Base-by-base conservation (phyloP, 805 yeast species). In the Candida anglica region DNA sequence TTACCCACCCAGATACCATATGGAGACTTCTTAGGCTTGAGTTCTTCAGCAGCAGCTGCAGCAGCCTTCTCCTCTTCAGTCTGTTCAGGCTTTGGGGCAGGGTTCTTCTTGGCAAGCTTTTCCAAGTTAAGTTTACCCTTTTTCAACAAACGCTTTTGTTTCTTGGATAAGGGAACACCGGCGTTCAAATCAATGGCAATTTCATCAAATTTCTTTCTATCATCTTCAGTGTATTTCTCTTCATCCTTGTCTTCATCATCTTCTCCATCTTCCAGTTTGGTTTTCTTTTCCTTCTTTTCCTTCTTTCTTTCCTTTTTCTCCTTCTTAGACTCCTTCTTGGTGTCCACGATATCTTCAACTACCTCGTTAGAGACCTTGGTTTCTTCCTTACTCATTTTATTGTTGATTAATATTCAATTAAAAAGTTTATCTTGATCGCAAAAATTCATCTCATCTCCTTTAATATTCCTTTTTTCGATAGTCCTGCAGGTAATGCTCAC, bases 1-100 rank as follows among this genome's bases (percentile, higher is more conserved):
- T 93, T 93, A 27, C 98, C 98, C 30, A 93, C 75, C 98, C 98
- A 93, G 22, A 88, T 93, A 28, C 94, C 94, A 48, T 63, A 75
- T 35, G 71, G 75, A 4, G 81, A 71, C 50, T 68, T 68, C 33
- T 64, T 65, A 2, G 56, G 38, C 32, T 45, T 42, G 14, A 49
- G 43, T 27, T 55, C 61, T 16, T 53, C 52, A 15, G 49, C 53
- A 52, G 4, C 53, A 37, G 41, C 37, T 28, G 45, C 56, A n/a
- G 48, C 53, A 14, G 49, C 62, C 17, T 48, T 52, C 16, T 42
- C 50, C 19, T 44, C 42, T 18, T 50, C 48, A 3, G 56, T 46
- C 6, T 45, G 38, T 15, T 50, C 58, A 26, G 78, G 73, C 38
- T 66, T 61, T 34, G 62, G 60, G 5, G 56, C 50, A 9, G 66